These are phyloP conservation scores for Apiotrichum domesticum DNA, from an alignment of 1,284 basidiomycete genomes.

Conservation along the genomic window DNA sequence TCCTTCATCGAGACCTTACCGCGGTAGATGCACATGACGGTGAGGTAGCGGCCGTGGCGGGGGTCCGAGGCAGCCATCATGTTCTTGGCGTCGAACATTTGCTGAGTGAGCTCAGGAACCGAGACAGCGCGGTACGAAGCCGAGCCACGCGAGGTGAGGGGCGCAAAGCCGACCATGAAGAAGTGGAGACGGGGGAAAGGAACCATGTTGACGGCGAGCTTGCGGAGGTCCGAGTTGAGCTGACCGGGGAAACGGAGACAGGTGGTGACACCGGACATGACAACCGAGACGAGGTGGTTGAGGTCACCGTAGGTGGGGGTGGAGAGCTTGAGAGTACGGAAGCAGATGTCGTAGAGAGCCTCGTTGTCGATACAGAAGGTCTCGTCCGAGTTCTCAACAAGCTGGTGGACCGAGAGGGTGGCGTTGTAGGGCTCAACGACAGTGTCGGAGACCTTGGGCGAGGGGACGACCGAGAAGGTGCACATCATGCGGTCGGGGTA, in stretches of 20 bases:
- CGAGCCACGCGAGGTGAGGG: slow-evolving; percentile 85
- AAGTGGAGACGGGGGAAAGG: slow-evolving; percentile 92
- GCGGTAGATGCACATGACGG: slow-evolving; percentile 40
- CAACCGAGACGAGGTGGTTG: slow-evolving; percentile 60
- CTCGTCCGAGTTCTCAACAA: slow-evolving; percentile 84
- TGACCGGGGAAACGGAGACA: slow-evolving; percentile 64
- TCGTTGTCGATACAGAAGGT: slow-evolving; percentile 84
- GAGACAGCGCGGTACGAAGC: slow-evolving; percentile 92
- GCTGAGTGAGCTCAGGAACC: slow-evolving; percentile 38
- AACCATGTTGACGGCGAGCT: slow-evolving; percentile 85
- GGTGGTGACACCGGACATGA: slow-evolving; percentile 40
- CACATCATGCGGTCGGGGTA: slow-evolving; percentile 88
- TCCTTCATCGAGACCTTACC: slow-evolving; percentile 42
- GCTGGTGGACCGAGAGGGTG: slow-evolving; percentile 80
- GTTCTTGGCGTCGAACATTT: slow-evolving; percentile 12
- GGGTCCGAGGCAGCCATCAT: slow-evolving; percentile 39
- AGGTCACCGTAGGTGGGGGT: slow-evolving; percentile 67
- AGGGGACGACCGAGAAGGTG: slow-evolving; percentile 86
- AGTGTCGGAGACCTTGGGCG: slow-evolving; percentile 91
- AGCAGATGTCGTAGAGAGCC: slow-evolving; percentile 82
- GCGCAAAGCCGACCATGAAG: slow-evolving; percentile 81
- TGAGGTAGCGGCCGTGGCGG: slow-evolving; percentile 42
- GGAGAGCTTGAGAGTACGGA: slow-evolving; percentile 66
- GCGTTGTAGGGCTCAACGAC: slow-evolving; percentile 90
- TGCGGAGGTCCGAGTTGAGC: slow-evolving; percentile 87